Conservation (phyloP, 1,139 yeast genomes). For the Lodderomyces oxycetoniae region DNA sequence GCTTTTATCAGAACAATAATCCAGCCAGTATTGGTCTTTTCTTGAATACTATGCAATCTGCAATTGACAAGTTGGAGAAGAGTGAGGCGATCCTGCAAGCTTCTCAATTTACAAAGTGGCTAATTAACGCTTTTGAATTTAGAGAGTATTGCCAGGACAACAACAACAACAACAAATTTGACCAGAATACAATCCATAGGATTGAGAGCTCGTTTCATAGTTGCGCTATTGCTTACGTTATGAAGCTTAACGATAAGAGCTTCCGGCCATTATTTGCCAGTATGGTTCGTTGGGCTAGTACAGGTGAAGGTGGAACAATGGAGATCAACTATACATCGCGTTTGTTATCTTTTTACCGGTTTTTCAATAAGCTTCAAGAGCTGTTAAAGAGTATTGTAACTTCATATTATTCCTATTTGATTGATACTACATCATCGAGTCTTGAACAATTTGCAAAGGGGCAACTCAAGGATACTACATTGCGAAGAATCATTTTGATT, state of each 20-base stretch:
- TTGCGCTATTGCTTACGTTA: constrained; percentile 70
- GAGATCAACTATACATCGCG: constrained; percentile 48
- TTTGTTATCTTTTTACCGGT: constrained; percentile 73
- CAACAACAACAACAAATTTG: constrained; percentile 39
- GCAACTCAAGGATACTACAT: constrained; percentile 42
- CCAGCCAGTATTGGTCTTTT: constrained; percentile 67
- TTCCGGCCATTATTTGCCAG: constrained; percentile 90
- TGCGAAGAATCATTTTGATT: constrained; percentile 66
- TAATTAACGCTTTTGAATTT: constrained; percentile 68
- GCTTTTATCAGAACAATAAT: constrained; percentile 31
- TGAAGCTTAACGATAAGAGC: constrained; percentile 88
- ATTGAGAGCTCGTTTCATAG: constrained; percentile 73
- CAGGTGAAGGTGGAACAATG: constrained; percentile 60
- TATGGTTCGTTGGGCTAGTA: constrained; percentile 89
- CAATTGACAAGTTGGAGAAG: constrained; percentile 66
- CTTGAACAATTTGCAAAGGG: constrained; percentile 44
- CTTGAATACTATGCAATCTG: constrained; percentile 59
- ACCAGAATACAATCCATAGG: constrained; percentile 70
- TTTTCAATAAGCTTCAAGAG: constrained; percentile 80
- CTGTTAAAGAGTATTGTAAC: constrained; percentile 83
- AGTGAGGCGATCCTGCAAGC: constrained; percentile 70
- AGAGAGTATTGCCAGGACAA: constrained; percentile 42
- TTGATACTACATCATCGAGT: constrained; percentile 63
- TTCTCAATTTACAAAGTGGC: constrained; percentile 63
- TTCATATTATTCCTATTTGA: constrained; percentile 75